Conservation (phyloP, 164 flowering plant species). For the Tetracentron sinense region DNA sequence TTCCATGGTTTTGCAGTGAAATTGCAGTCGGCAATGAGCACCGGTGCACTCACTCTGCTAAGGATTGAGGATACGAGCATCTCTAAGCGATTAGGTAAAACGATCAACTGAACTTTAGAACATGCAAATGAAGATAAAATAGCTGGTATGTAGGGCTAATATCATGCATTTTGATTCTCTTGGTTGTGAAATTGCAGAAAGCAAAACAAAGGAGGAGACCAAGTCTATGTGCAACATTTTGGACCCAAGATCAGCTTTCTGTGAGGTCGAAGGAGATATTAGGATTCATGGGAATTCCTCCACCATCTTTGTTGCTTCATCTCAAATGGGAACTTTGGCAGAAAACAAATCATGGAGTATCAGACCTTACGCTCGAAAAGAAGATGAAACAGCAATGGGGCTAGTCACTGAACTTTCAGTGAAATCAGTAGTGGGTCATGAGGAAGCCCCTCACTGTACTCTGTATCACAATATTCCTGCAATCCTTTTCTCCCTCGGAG, state of each 20-base stretch:
- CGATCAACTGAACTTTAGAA: not conserved
- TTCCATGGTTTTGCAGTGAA: conserved; percentile 32
- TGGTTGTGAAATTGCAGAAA: conserved; percentile 5
- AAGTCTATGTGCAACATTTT: conserved; percentile 29
- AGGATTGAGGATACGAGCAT: conserved; percentile 15
- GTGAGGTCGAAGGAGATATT: conserved; percentile 49
- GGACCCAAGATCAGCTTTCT: conserved; percentile 37
- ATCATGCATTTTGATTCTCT: conserved; percentile 1
- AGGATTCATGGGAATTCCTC: conserved; percentile 52
- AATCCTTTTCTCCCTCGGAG: conserved; percentile 62
- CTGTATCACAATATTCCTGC: conserved; percentile 47
- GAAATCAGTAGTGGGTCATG: conserved; percentile 11
- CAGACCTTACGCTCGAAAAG: conserved; percentile 66
- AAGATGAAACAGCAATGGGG: conserved; percentile 38
- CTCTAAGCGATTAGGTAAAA: conserved; percentile 10
- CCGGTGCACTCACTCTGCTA: conserved; percentile 22
- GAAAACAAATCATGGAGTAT: conserved; percentile 41
- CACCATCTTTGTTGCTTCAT: conserved; percentile 32
- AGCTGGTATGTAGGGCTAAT: too few relatives aligned
- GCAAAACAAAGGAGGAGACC: not conserved
- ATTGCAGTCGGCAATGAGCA: conserved; percentile 23
- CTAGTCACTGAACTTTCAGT: conserved; percentile 29
- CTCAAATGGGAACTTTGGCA: not conserved
- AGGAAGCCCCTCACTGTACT: conserved; percentile 39
- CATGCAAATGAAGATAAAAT: not conserved